phyloP scores from a whole-genome alignment of 2,329 filamentous ascomycete genomes.

The Nemania sp. region DNA sequence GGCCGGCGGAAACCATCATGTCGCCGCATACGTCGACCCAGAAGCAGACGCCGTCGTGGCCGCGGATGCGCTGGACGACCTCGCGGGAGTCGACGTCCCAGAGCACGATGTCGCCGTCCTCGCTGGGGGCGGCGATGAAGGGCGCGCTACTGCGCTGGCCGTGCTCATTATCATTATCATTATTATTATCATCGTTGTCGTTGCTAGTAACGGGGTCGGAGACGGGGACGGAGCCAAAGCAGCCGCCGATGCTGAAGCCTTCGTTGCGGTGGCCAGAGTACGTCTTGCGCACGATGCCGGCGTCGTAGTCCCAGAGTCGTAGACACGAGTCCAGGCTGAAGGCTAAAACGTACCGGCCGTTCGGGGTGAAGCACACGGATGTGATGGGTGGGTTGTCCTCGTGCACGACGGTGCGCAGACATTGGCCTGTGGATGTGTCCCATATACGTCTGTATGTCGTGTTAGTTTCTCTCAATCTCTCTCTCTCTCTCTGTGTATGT shows the following conservation, averaged over 20 bases:
- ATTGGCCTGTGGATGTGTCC: constrained; percentile 95
- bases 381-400: constrained; percentile 93
- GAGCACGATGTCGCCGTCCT: constrained; percentile 81
- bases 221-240: constrained; percentile 72
- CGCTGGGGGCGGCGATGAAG: constrained; percentile 82
- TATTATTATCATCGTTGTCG: too few relatives aligned
- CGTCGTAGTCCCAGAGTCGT: constrained; percentile 92
- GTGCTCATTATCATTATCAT: too few relatives aligned
- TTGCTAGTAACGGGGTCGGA: too few relatives aligned
- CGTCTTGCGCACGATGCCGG: constrained; percentile 90
- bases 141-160: too few relatives aligned
- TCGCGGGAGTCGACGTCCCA: constrained; percentile 92
- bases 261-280: constrained; percentile 91
- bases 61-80: constrained; percentile 68
- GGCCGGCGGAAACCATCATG: constrained; percentile 60
- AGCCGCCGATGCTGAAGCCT: constrained; percentile 81
- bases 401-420: constrained; percentile 89
- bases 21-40: constrained; percentile 65
- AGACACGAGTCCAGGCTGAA: constrained; percentile 90
- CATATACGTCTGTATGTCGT: constrained; percentile 87
- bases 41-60: constrained; percentile 61
- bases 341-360: constrained; percentile 89
- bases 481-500: too few relatives aligned
- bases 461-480: too few relatives aligned
- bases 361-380: constrained; percentile 88